phyloP scores from a whole-genome alignment of 345 rosid species.

The Eucalyptus paniculata region DNA sequence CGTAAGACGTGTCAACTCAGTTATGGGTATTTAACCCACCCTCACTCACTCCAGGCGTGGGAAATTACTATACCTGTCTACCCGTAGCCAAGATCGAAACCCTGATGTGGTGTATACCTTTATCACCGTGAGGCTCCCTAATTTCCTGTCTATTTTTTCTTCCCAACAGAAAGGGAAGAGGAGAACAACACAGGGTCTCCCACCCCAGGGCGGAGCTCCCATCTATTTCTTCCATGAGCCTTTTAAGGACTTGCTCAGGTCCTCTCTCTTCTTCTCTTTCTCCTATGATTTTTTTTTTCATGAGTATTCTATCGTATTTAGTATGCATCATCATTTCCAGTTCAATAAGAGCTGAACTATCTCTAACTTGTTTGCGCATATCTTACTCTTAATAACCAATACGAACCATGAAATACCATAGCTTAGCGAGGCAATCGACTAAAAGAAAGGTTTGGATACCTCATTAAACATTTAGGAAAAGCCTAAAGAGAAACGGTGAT shows the following conservation, averaged over 20 bases:
- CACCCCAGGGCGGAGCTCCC: too few relatives aligned
- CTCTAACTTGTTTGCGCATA: not conserved
- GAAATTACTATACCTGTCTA: rapidly evolving
- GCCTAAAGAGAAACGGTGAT: not conserved
- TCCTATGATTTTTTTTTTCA: not conserved
- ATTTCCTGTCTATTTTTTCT: too few relatives aligned
- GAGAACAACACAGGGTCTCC: rapidly evolving
- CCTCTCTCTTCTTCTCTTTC: not conserved
- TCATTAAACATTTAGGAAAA: too few relatives aligned
- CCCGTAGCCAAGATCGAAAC: rapidly evolving
- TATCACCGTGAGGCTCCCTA: rapidly evolving
- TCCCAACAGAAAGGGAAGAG: too few relatives aligned
- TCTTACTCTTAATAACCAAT: not conserved
- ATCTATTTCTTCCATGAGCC: too few relatives aligned
- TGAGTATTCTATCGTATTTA: not conserved
- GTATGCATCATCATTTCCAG: not conserved
- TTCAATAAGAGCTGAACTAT: not conserved
- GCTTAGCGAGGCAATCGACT: not conserved
- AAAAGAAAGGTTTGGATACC: not conserved
- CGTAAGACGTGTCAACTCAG: rapidly evolving
- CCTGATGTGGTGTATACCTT: rapidly evolving
- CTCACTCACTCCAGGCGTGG: rapidly evolving
- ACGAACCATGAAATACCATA: not conserved
- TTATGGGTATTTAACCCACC: too few relatives aligned
- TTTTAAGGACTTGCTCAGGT: too few relatives aligned